phyloP scores from a whole-genome alignment of 495 filamentous ascomycete species.

The Halenospora varia region DNA sequence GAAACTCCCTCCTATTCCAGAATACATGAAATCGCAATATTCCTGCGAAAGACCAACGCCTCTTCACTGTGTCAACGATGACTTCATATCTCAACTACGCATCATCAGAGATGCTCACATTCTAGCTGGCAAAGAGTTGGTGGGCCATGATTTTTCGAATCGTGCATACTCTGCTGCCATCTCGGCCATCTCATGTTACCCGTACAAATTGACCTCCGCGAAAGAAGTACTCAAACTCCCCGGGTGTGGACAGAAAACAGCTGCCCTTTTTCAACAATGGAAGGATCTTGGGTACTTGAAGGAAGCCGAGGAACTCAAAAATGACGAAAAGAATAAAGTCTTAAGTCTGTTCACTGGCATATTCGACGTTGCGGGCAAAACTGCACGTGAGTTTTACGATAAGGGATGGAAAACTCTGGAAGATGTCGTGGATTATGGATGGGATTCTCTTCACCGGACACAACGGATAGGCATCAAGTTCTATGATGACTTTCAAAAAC shows the following conservation, averaged over 20 bases:
- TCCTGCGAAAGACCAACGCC: slow-evolving; percentile 81
- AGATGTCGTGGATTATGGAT: slow-evolving; percentile 81
- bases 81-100: slow-evolving; percentile 70
- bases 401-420: slow-evolving; percentile 75
- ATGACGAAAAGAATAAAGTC: slow-evolving; percentile 56
- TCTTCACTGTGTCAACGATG: slow-evolving; percentile 62
- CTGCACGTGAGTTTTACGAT: slow-evolving; percentile 75
- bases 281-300: slow-evolving; percentile 50
- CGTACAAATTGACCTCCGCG: slow-evolving; percentile 49
- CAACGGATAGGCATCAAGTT: slow-evolving; percentile 97
- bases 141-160: slow-evolving; percentile 36
- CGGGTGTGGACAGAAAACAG: slow-evolving; percentile 78
- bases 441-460: slow-evolving; percentile 66
- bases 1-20: slow-evolving; percentile 55
- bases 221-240: slow-evolving; percentile 69
- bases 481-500: slow-evolving; percentile 76
- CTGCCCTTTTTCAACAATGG: slow-evolving; percentile 75
- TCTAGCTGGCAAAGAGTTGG: slow-evolving; percentile 70
- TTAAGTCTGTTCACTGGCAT: slow-evolving; percentile 73
- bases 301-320: slow-evolving; percentile 60
- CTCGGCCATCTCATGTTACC: slow-evolving; percentile 79
- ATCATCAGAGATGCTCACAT: slow-evolving; percentile 69
- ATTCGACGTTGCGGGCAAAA: slow-evolving; percentile 85
- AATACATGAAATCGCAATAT: slow-evolving; percentile 69
- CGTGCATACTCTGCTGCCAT: slow-evolving; percentile 89